Evolutionary conservation across 768 basidiomycete species (phyloP), one percentile per base, ranked within the genome.

Genomic region (Chalciporus chontae): DNA sequence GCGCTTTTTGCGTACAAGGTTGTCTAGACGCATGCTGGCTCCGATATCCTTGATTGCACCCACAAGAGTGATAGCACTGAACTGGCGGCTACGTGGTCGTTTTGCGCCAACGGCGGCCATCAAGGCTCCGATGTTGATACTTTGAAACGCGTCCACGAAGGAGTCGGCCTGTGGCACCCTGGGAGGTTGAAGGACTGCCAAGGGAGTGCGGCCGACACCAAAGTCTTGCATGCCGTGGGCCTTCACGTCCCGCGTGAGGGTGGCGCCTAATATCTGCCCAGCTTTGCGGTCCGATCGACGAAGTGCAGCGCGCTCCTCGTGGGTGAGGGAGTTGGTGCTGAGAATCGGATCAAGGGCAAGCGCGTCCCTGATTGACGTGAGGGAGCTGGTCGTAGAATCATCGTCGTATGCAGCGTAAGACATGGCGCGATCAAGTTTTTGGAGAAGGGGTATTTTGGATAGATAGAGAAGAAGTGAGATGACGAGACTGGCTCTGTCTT

Each of bases 231-330:
- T 46, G 17, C 15, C 32, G 23, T 34, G 37, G 21, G 43, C 43
- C 31, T 32, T 53, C 43, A 49, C 53, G 43, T 57, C 55, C 31
- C 50, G 53, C 40, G 56, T 55, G 50, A 57, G 41, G n/a, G 56
- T 55, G 17, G 55, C 45, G 15, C 56, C 56, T 10, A 57, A 45
- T 10, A 57, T 32, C 29, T 50, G 46, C 5, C 44, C 54, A n/a
- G 56, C 56, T 40, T 57, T 57, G 21, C 47, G 36, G 37, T 57
- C 47, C 21, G 56, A 57, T 19, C 43, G 42, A 36, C 50, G 36
- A 8, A 52, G 14, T 5, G 53, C 56, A 14, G 54, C 32, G 23
- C 53, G 54, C 32, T 50, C 43, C 14, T 45, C 43, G 3, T 21
- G 32, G n/a, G 44, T 49, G 15, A 57, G 50, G 21, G 40, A 24